Conservation (phyloP, 768 basidiomycete genomes). For the Auricularia sp. region DNA sequence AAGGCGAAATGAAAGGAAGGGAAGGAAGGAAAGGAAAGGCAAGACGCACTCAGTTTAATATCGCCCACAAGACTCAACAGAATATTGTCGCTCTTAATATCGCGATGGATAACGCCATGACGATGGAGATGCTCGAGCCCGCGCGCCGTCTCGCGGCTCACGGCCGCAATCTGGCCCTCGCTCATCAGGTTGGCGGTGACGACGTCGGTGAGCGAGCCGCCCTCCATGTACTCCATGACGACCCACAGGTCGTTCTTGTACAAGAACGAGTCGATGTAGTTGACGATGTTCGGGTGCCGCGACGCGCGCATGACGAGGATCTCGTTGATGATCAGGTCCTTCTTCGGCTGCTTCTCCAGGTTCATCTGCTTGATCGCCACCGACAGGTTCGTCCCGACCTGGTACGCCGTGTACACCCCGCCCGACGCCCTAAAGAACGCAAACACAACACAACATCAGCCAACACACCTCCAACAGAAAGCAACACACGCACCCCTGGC, state of each 20-base stretch:
- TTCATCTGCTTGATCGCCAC: slow-evolving; percentile 99
- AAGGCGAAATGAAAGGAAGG: too few relatives aligned
- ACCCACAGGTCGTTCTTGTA: slow-evolving; percentile 99
- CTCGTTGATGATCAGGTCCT: slow-evolving; percentile 99
- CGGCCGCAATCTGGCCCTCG: slow-evolving; percentile 90
- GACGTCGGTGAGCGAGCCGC: slow-evolving; percentile 88
- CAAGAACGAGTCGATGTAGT: slow-evolving; percentile 97
- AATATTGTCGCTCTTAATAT: slow-evolving; percentile 99
- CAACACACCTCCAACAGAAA: not conserved
- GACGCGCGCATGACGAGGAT: slow-evolving; percentile 98
- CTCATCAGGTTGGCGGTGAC: slow-evolving; percentile 95
- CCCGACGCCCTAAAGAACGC: slow-evolving; percentile 66
- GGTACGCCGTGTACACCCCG: slow-evolving; percentile 96
- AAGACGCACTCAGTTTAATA: slow-evolving; percentile 88
- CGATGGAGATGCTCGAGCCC: slow-evolving; percentile 91
- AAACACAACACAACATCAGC: not conserved
- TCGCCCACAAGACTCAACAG: slow-evolving; percentile 86
- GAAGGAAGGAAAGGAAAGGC: too few relatives aligned
- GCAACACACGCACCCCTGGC: slow-evolving; percentile 69
- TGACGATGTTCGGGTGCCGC: slow-evolving; percentile 97
- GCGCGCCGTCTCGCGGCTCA: slow-evolving; percentile 84
- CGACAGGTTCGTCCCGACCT: slow-evolving; percentile 85
- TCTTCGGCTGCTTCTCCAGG: slow-evolving; percentile 98
- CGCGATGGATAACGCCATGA: slow-evolving; percentile 96
- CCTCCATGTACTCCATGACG: slow-evolving; percentile 99